Evolutionary conservation across 306 rosid genomes (phyloP).

Genomic region (Clitoria ternatea): DNA sequence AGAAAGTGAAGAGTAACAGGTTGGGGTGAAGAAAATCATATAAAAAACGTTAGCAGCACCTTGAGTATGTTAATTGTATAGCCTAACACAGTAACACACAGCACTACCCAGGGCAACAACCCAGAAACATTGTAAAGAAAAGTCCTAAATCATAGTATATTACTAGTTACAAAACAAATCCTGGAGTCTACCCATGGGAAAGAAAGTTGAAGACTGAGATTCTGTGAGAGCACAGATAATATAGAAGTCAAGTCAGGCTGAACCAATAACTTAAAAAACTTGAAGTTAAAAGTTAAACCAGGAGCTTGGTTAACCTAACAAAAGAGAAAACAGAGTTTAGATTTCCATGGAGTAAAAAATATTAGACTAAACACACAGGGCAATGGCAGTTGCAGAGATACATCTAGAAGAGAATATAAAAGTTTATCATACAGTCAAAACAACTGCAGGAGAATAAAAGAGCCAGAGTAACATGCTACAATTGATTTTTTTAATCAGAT

Average conservation of each 20-base stretch:
- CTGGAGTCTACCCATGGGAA: constrained; percentile 1
- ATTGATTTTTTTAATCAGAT: neutral
- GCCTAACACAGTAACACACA: constrained; percentile 12
- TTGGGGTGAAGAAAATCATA: constrained; percentile 16
- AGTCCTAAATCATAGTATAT: neutral
- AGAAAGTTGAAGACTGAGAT: neutral
- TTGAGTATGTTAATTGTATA: neutral
- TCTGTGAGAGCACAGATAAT: neutral
- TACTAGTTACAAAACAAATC: constrained; percentile 18
- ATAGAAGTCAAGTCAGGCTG: neutral
- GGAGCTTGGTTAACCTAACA: neutral
- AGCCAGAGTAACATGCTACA: neutral
- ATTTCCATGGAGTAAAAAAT: neutral
- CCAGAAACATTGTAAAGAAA: neutral
- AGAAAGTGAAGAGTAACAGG: neutral
- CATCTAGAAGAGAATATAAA: neutral
- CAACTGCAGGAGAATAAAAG: neutral
- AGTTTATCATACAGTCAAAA: neutral
- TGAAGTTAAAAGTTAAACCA: neutral
- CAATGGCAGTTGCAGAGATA: neutral
- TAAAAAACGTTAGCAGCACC: neutral
- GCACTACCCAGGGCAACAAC: neutral
- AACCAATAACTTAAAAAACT: constrained; percentile 9
- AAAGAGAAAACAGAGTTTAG: neutral
- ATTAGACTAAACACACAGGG: neutral